Conservation (phyloP, 2,329 filamentous ascomycete species). For the Chrysoporthe deuterocubensis region DNA sequence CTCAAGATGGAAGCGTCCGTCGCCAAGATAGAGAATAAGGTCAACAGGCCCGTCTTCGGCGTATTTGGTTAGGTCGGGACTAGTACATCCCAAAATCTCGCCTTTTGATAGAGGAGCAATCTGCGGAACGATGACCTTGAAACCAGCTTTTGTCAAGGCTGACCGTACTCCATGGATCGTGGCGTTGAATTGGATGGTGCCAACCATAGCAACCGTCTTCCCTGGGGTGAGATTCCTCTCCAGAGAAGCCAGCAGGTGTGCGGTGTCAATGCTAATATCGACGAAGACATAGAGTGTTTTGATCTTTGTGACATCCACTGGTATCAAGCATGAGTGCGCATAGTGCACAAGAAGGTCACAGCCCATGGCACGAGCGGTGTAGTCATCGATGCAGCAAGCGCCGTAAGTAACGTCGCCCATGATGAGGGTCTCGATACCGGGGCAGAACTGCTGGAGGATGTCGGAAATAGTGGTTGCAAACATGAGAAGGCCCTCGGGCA, state of each 20-base stretch:
- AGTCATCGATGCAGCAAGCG: slow-evolving; percentile 98
- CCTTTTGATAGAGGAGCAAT: slow-evolving; percentile 92
- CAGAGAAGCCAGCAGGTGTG: slow-evolving; percentile 83
- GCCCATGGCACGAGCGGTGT: slow-evolving; percentile 89
- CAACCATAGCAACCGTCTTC: slow-evolving; percentile 89
- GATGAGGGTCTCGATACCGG: slow-evolving; percentile 88
- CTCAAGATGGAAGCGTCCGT: slow-evolving; percentile 94
- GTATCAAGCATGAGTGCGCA: slow-evolving; percentile 94
- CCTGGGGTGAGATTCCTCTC: slow-evolving; percentile 84
- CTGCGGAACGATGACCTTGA: slow-evolving; percentile 85
- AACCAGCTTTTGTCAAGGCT: slow-evolving; percentile 81
- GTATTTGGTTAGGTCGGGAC: slow-evolving; percentile 56
- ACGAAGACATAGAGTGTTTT: slow-evolving; percentile 98
- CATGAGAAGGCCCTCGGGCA: slow-evolving; percentile 91
- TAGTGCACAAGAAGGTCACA: slow-evolving; percentile 97
- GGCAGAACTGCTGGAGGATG: slow-evolving; percentile 92
- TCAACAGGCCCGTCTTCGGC: slow-evolving; percentile 56
- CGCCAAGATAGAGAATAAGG: slow-evolving; percentile 84
- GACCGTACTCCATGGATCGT: slow-evolving; percentile 86
- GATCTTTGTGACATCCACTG: slow-evolving; percentile 94
- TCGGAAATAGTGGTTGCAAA: slow-evolving; percentile 98
- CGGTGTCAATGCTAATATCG: slow-evolving; percentile 92
- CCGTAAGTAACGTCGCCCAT: slow-evolving; percentile 99
- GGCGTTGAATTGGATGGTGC: slow-evolving; percentile 98
- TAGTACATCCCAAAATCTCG: slow-evolving; percentile 97